phyloP scores from a whole-genome alignment of 257 asterid species.

The Salvia miltiorrhiza region DNA sequence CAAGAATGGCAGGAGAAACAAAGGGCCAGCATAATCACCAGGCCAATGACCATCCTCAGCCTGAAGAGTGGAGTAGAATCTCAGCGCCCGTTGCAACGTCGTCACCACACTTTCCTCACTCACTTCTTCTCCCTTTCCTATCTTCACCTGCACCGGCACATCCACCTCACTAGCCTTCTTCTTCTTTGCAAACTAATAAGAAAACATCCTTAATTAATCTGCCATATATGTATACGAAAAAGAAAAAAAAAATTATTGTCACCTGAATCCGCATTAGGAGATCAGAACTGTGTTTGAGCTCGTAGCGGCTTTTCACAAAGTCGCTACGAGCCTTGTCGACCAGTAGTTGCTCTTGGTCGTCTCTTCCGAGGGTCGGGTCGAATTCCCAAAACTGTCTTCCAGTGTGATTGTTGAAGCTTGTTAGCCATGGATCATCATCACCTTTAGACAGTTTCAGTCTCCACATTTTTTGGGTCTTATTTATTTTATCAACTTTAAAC shows the following conservation, averaged over 20 bases:
- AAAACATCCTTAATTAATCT: neutral
- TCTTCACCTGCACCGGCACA: constrained; percentile 21
- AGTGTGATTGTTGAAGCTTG: constrained; percentile 33
- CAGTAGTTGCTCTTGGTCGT: constrained; percentile 34
- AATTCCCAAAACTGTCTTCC: constrained; percentile 69
- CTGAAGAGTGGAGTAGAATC: constrained; percentile 53
- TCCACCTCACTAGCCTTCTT: constrained; percentile 13
- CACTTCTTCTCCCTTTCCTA: constrained; percentile 35
- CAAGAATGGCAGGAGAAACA: constrained; percentile 68
- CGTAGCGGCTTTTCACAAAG: constrained; percentile 34
- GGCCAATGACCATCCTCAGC: constrained; percentile 87
- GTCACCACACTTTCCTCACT: constrained; percentile 41
- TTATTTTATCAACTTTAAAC: neutral
- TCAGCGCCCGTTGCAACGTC: constrained; percentile 43
- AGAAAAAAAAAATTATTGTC: neutral
- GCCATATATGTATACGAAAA: neutral
- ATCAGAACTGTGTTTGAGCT: constrained; percentile 58
- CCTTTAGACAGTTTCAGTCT: constrained; percentile 33
- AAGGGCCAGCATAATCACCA: constrained; percentile 75
- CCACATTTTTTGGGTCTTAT: constrained; percentile 37
- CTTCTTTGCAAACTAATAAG: constrained; percentile 44
- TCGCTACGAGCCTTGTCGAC: constrained; percentile 46
- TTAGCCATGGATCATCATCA: constrained; percentile 42
- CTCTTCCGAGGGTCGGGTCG: constrained; percentile 33
- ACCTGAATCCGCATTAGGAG: constrained; percentile 78